phyloP scores from a whole-genome alignment of 1,284 basidiomycete genomes.

The Marasmius sp. region DNA sequence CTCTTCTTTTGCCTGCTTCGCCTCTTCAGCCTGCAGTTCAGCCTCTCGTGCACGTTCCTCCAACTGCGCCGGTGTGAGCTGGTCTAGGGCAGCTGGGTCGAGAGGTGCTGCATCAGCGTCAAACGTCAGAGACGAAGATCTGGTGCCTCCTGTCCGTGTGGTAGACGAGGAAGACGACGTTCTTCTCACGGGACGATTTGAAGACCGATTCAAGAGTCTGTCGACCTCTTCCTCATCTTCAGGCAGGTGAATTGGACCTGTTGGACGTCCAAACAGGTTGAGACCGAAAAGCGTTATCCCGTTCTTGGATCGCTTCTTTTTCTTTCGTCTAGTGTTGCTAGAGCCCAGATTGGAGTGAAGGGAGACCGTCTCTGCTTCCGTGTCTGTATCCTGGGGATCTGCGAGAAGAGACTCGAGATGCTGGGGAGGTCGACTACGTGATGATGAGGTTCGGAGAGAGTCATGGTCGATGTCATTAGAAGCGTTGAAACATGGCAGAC shows the following conservation, averaged over 20 bases:
- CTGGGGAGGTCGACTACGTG: slow-evolving; percentile 27
- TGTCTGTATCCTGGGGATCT: slow-evolving; percentile 41
- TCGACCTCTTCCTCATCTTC: slow-evolving; percentile 48
- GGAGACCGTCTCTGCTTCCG: slow-evolving; percentile 61
- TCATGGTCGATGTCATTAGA: slow-evolving; percentile 19
- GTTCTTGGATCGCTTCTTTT: slow-evolving; percentile 17
- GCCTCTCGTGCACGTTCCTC: slow-evolving; percentile 29
- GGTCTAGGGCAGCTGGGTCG: slow-evolving; percentile 52
- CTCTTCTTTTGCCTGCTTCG: slow-evolving; percentile 45
- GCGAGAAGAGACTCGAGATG: slow-evolving; percentile 55
- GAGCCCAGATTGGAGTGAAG: slow-evolving; percentile 62
- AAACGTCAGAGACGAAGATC: slow-evolving; percentile 47
- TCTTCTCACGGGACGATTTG: slow-evolving; percentile 7
- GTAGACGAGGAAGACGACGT: slow-evolving; percentile 8
- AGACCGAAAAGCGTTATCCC: slow-evolving; percentile 60
- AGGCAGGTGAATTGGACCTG: slow-evolving; percentile 52
- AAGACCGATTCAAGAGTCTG: slow-evolving; percentile 1
- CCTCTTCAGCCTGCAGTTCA: slow-evolving; percentile 30
- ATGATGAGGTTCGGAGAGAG: slow-evolving; percentile 18
- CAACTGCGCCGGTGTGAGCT: slow-evolving; percentile 39
- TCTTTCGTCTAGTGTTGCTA: slow-evolving; percentile 31
- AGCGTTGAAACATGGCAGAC: slow-evolving; percentile 53
- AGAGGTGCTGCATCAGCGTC: slow-evolving; percentile 69
- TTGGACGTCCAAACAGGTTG: slow-evolving; percentile 54
- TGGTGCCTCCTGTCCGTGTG: slow-evolving; percentile 14